These are phyloP conservation scores for Aspergillus caelatus DNA, from an alignment of 2,329 filamentous ascomycete species.

Conservation along the genomic window DNA sequence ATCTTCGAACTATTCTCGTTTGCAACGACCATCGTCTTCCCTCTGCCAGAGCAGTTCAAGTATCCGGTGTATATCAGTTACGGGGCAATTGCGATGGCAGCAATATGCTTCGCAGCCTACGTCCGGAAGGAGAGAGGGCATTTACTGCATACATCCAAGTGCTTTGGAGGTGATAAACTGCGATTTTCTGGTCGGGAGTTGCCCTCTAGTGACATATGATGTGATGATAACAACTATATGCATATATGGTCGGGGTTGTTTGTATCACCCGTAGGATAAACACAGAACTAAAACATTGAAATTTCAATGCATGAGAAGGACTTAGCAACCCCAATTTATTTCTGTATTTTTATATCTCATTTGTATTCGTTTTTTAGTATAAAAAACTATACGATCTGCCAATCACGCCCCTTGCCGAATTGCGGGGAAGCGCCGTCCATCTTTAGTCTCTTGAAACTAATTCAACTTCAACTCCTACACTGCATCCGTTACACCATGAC, in stretches of 20 bases:
- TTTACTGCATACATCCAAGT: constrained; percentile 52
- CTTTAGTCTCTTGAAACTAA: neutral
- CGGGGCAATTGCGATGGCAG: constrained; percentile 34
- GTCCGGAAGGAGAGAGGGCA: constrained; percentile 63
- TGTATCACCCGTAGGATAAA: neutral
- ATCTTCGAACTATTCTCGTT: constrained; percentile 71
- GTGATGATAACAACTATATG: no score
- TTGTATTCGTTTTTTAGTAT: neutral
- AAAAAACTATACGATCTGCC: neutral
- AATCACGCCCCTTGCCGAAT: neutral
- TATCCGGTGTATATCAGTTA: constrained; percentile 65
- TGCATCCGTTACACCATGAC: neutral
- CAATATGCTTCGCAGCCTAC: constrained; percentile 55
- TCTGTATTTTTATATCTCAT: neutral
- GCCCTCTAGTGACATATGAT: neutral
- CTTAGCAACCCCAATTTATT: neutral
- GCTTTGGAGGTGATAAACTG: constrained; percentile 18
- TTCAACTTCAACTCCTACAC: neutral
- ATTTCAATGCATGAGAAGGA: neutral
- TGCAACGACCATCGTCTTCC: constrained; percentile 66
- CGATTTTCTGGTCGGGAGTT: neutral
- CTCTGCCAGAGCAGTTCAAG: constrained; percentile 64
- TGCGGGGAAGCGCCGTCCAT: neutral
- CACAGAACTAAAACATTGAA: neutral
- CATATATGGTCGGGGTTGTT: neutral